Evolutionary conservation across 2,329 filamentous ascomycete species (phyloP).

Genomic region (Ilyonectria mors-panacis): DNA sequence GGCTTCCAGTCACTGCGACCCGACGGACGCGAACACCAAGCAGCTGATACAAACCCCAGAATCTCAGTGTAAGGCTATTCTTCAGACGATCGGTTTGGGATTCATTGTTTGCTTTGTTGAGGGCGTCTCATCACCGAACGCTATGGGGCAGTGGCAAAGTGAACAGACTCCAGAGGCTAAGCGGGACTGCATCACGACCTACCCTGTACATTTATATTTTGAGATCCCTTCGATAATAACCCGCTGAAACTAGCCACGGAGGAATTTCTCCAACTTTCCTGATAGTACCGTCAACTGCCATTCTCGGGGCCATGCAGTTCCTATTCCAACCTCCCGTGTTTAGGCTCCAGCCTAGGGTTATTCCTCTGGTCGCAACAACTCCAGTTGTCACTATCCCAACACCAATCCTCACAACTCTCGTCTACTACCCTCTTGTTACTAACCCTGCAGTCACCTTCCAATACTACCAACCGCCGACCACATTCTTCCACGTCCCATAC

Average conservation of each 20-base stretch:
- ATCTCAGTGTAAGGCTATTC: too few species aligned
- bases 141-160: too few species aligned
- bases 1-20: too few species aligned
- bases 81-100: too few species aligned
- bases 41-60: too few species aligned
- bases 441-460: background rate
- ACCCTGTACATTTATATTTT: background rate
- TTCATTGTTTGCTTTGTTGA: too few species aligned
- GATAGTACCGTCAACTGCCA: background rate
- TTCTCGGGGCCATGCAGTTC: slow-evolving; percentile 40
- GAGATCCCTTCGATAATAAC: background rate
- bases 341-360: background rate
- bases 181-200: background rate
- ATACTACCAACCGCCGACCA: background rate
- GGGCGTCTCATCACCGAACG: too few species aligned
- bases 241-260: background rate
- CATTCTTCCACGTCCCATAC: background rate
- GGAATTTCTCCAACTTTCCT: background rate
- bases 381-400: background rate
- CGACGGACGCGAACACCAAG: too few species aligned
- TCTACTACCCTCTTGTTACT: background rate
- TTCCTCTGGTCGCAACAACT: background rate
- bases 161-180: background rate
- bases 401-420: background rate
- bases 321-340: slow-evolving; percentile 48